Evolutionary conservation across 2,329 filamentous ascomycete genomes (phyloP).

Genomic region (Ciborinia camelliae): DNA sequence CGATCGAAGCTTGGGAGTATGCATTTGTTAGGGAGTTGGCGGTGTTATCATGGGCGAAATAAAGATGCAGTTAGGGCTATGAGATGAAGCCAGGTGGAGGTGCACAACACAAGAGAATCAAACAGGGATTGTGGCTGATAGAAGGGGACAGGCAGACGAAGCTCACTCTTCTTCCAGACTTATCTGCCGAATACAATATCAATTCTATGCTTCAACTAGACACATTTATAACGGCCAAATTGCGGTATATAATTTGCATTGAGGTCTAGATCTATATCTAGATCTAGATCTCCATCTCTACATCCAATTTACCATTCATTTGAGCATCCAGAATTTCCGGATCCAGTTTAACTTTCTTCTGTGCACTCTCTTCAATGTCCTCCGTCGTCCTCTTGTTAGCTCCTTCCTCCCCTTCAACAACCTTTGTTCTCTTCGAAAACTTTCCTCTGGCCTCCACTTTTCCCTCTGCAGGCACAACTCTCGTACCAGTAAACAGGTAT

Average conservation of each 20-base stretch:
- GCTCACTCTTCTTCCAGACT: not conserved
- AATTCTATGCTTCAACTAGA: not conserved
- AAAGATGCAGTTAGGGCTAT: not conserved
- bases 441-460: constrained; percentile 79
- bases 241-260: constrained; percentile 1
- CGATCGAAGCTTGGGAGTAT: not conserved
- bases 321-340: not conserved
- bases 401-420: constrained; percentile 15
- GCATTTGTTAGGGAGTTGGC: constrained; percentile 14
- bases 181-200: not conserved
- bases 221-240: not conserved
- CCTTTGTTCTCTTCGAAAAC: constrained; percentile 44
- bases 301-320: constrained; percentile 17
- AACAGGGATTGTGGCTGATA: not conserved
- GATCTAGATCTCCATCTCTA: constrained; percentile 12
- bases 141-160: not conserved
- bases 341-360: constrained; percentile 20
- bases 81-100: not conserved
- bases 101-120: not conserved
- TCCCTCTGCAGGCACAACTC: constrained; percentile 75
- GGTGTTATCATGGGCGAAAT: constrained; percentile 6
- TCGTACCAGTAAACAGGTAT: constrained; percentile 80
- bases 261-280: constrained; percentile 2
- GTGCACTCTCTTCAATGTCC: not conserved
- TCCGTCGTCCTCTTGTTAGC: constrained; percentile 5